These are phyloP conservation scores for Cyberlindnera xishuangbannaensis DNA, from an alignment of 805 yeast genomes.

Conservation along the genomic window DNA sequence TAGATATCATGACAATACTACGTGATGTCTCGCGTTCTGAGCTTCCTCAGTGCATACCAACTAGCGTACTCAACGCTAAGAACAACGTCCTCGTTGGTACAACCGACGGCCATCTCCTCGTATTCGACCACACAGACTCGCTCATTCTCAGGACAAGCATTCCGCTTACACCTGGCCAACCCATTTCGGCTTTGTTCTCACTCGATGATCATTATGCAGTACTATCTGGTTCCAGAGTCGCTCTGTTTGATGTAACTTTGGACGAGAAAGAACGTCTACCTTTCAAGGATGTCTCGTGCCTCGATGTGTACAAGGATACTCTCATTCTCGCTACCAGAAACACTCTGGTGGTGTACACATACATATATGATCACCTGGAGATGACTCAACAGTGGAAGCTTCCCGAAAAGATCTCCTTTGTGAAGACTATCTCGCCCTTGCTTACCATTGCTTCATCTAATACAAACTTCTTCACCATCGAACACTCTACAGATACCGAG, in stretches of 20 bases:
- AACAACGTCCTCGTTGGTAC: conserved; percentile 9
- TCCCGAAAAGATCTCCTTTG: conserved; percentile 22
- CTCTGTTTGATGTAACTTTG: conserved; percentile 10
- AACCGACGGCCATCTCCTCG: conserved; percentile 6
- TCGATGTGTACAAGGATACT: conserved; percentile 4
- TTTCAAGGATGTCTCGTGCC: conserved; percentile 11
- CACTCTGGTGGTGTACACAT: conserved; percentile 12
- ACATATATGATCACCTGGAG: conserved; percentile 21
- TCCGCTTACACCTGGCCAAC: conserved; percentile 4
- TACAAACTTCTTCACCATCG: conserved; percentile 18
- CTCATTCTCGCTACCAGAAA: conserved; percentile 16
- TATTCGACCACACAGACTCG: conserved; percentile 2
- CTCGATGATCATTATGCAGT: conserved; percentile 2
- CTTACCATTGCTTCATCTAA: conserved; percentile 18
- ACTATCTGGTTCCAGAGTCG: conserved; percentile 4
- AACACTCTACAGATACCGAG: conserved; percentile 1
- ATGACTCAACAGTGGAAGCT: conserved; percentile 23
- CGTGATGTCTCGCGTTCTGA: conserved; percentile 1
- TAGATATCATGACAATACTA: conserved; percentile 5
- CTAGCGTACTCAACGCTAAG: conserved; percentile 4
- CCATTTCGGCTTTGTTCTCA: conserved; percentile 3
- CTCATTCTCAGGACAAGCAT: conserved; percentile 1
- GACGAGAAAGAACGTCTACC: conserved; percentile 17
- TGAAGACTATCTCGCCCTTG: conserved; percentile 20
- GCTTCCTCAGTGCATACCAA: conserved; percentile 6